Percentiles rank a stretch among this genome's conserved stretches.
phyloP scores from a whole-genome alignment of 2,329 filamentous ascomycete species.

The Cadophora sp. region DNA sequence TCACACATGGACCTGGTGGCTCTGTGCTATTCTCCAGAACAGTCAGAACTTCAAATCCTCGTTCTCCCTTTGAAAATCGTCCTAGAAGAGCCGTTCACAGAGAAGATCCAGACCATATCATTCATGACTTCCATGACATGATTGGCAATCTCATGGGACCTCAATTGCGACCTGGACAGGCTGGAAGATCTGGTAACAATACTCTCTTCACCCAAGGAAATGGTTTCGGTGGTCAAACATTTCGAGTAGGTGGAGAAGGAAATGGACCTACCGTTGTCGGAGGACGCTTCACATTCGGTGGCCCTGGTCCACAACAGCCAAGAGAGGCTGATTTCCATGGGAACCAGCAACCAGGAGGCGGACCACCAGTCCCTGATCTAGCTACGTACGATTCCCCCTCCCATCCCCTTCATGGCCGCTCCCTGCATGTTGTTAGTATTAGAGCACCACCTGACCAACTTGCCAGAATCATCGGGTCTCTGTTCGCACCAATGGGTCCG shows the following conservation, averaged over 20 bases:
- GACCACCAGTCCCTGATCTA: constrained; percentile 55
- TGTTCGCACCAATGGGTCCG: constrained; percentile 39
- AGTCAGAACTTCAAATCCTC: constrained; percentile 32
- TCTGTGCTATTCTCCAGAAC: constrained; percentile 42
- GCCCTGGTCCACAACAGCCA: constrained; percentile 50
- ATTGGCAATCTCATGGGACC: constrained; percentile 53
- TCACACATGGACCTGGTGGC: constrained; percentile 42
- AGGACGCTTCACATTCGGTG: constrained; percentile 44
- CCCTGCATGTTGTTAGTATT: constrained; percentile 34
- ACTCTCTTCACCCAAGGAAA: constrained; percentile 37
- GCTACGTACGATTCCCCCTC: constrained; percentile 51
- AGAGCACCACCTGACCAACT: constrained; percentile 41
- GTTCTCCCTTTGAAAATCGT: neutral
- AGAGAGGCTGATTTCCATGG: constrained; percentile 56
- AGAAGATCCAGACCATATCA: constrained; percentile 39
- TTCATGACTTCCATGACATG: constrained; percentile 52
- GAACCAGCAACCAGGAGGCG: constrained; percentile 49
- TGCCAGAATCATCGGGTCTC: constrained; percentile 39
- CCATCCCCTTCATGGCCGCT: constrained; percentile 31
- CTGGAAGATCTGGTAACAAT: constrained; percentile 44
- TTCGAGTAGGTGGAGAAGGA: constrained; percentile 34
- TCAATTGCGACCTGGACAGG: constrained; percentile 35
- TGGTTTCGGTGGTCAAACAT: constrained; percentile 16
- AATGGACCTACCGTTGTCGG: constrained; percentile 36
- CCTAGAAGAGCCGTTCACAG: constrained; percentile 20